Percentiles rank a stretch among this genome's conserved stretches.
Evolutionary conservation across 257 asterid species (phyloP).

Genomic region (Paraleonurus japonicus): DNA sequence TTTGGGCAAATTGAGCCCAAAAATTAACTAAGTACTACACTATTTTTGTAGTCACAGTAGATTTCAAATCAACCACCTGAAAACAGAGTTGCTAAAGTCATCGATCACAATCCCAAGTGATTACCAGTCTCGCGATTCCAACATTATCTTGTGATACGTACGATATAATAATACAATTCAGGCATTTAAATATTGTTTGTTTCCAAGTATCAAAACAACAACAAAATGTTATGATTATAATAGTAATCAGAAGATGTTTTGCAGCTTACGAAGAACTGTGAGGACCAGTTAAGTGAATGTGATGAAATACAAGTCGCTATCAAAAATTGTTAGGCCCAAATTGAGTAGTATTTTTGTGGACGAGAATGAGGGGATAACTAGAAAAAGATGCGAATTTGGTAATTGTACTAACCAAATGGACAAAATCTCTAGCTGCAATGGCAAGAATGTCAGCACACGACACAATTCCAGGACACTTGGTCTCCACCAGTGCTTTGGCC

Average conservation of each 20-base stretch:
- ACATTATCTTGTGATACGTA: not conserved
- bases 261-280: not conserved
- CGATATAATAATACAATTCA: not conserved
- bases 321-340: constrained; percentile 24
- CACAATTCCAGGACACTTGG: constrained; percentile 87
- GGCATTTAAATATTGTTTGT: not conserved
- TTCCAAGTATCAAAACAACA: not conserved
- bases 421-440: constrained; percentile 87
- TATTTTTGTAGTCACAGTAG: constrained; percentile 4
- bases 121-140: not conserved
- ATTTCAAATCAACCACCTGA: not conserved
- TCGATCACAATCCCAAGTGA: constrained; percentile 18
- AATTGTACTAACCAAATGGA: constrained; percentile 63
- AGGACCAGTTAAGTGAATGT: not conserved
- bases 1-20: not conserved
- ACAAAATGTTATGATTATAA: not conserved
- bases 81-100: not conserved
- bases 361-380: not conserved
- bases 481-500: constrained; percentile 76
- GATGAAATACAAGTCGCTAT: constrained; percentile 22
- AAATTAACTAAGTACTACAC: not conserved
- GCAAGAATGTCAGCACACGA: constrained; percentile 97
- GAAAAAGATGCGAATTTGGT: not conserved
- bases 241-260: not conserved
- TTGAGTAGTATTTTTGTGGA: not conserved